Percentiles rank a stretch among this genome's conserved stretches.
These are phyloP conservation scores for Trichothecium roseum DNA, from an alignment of 2,329 filamentous ascomycete genomes.

Conservation along the genomic window DNA sequence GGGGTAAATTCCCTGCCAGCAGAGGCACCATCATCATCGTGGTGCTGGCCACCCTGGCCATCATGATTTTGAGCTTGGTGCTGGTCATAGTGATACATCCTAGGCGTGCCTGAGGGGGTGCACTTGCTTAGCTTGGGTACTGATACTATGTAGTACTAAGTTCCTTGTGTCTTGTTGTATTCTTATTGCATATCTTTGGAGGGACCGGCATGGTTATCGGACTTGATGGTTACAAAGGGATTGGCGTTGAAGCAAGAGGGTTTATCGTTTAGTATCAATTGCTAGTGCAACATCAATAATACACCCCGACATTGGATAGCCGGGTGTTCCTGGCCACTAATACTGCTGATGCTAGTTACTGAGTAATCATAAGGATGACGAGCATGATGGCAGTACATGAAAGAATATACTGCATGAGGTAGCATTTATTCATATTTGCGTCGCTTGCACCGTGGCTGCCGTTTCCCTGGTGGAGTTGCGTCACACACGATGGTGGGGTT, in stretches of 20 bases:
- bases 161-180: background rate
- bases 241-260: background rate
- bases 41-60: conserved; percentile 50
- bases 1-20: conserved; percentile 71
- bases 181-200: background rate
- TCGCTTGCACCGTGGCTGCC: conserved; percentile 6
- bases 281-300: no score
- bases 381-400: no score
- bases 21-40: conserved; percentile 65
- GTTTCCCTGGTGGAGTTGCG: conserved; percentile 1
- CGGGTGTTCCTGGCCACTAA: no score
- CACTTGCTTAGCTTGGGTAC: conserved; percentile 1
- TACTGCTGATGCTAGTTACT: no score
- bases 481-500: no score
- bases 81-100: conserved; percentile 48
- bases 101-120: conserved; percentile 2
- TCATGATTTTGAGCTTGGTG: conserved; percentile 50
- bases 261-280: background rate
- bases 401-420: no score
- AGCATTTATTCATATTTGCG: no score
- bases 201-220: background rate
- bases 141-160: background rate
- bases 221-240: background rate
- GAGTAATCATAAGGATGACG: no score
- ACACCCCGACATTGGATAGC: no score